These are phyloP conservation scores for Zygosaccharomyces rouxii DNA, from an alignment of 805 yeast genomes.

Conservation along the genomic window DNA sequence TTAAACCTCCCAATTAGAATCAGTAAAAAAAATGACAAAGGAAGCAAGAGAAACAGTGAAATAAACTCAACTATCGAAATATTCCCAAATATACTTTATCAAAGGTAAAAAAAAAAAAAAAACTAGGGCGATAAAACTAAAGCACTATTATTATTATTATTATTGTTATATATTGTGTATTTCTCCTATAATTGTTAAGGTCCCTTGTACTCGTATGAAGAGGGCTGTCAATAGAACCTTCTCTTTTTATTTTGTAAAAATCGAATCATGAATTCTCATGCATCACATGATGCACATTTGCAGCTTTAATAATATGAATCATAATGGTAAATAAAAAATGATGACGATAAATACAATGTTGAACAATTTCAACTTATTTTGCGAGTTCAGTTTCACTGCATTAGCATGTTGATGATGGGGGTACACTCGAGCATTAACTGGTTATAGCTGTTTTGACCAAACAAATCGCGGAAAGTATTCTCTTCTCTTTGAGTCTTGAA, in stretches of 20 bases:
- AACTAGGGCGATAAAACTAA: not conserved
- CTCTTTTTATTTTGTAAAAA: conserved; percentile 1
- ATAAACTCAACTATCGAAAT: not conserved
- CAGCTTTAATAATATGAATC: not conserved
- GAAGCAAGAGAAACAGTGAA: conserved; percentile 1
- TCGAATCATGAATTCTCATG: not conserved
- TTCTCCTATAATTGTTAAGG: not conserved
- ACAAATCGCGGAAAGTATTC: conserved; percentile 3
- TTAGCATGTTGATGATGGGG: conserved; percentile 25
- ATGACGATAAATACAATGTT: too few relatives aligned
- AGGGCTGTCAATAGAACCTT: not conserved
- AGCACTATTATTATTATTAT: not conserved
- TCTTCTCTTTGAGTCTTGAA: conserved; percentile 6
- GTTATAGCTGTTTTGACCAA: conserved; percentile 20
- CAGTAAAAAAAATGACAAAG: conserved; percentile 1
- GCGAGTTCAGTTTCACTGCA: not conserved
- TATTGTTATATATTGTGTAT: not conserved
- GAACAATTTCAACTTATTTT: not conserved
- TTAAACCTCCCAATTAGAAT: not conserved
- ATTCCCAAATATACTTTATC: not conserved
- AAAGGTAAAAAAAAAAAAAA: not conserved
- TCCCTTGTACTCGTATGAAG: not conserved
- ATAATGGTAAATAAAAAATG: not conserved
- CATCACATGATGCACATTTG: not conserved
- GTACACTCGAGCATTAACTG: conserved; percentile 28